Base-by-base conservation (phyloP, 352 stramenopile species). In the Phytophthora brassicae region DNA sequence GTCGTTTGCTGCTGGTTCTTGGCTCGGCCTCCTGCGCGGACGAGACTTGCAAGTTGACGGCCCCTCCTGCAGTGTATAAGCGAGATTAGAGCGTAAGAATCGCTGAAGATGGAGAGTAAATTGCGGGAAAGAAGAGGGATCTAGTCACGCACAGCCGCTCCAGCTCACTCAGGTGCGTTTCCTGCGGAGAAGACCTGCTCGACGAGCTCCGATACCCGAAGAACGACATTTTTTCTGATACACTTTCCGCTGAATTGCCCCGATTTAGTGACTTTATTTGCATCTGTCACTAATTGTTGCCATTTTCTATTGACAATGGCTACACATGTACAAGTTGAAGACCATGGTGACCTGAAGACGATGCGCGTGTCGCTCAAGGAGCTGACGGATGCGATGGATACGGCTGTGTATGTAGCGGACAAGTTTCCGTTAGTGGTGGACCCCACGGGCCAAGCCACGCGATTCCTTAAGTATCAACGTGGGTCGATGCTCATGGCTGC, bases 381-480 rank as follows among this genome's bases (percentile, higher is more conserved):
- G 35, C 66, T 97, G 6, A 87, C 86, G 9, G 88, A 94, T 33
- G 86, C 88, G 1, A 88, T 97, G 56, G 90, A 97, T 58, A 72
- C 80, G 26, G 81, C 75, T 1, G 79, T 97, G 29, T 97, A 96
- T 50, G 86, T 96, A 19, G 42, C 78, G 16, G 91, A 97, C 47
- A 87, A 83, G 19, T 97, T 90, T 61, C 89, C 89, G 14, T 58
- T 97, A n/a, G 64, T 97, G 14, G 56, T 97, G 14, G 91, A 97
- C 42, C 68, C 81, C 0, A 77, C 75, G 2, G 85, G 79, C 0
- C 82, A 97, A 66, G 90, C 85, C 12, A 79, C 74, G 23, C 81
- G 88, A 2, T 97, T 97, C 39, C 84, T 97, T 55, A 90, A 94
- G 52, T 97, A 97, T 67, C 90, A 97, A 61, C 86, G 85, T 2